Base-by-base conservation (phyloP, 306 rosid species). In the Abrus pulchellus region DNA sequence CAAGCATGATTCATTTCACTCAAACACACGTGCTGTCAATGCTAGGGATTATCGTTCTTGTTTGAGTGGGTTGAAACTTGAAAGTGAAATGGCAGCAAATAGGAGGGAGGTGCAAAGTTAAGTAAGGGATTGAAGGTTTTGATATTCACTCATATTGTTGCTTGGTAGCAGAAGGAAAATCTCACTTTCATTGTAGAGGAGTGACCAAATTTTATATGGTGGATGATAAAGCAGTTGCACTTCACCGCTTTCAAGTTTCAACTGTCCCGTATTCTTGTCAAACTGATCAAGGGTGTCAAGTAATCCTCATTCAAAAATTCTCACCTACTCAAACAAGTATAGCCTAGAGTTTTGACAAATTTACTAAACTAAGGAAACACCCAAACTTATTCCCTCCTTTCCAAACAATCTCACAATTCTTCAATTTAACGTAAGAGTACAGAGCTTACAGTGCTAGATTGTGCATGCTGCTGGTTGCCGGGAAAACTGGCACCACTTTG, bases 391-490 rank as follows among this genome's bases (percentile, higher is more conserved):
- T 6, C 48, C 76, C 10, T 30, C n/a, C 63, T 34, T 10, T 48
- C 32, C 9, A 75, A 29, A 30, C 33, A 57, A 74, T 45, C 68
- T 66, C 66, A 9, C 34, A 44, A 72, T 30, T 11, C n/a, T 63
- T 48, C 72, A 74, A 27, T 43, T 50, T 33, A 56, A 48, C 34
- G 8, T 45, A 44, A 60, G 30, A 66, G 72, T 40, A 56, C 0
- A 49, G 81, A 56, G 20, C 85, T 84, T 82, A 87, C 94, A 11
- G 12, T n/a, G 75, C 47, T 80, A 34, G 91, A 67, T 67, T 83
- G 90, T 5, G 57, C 53, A 45, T 70, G 89, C 78, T 83, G 92
- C 74, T 83, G 92, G 63, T 70, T 82, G 52, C 63, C 72, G 14
- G 91, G 48, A 79, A 85, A 83, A 55, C 49, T 5, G 4, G 36